phyloP scores from a whole-genome alignment of 2,329 filamentous ascomycete genomes.

The Phaeosphaeria sp. region DNA sequence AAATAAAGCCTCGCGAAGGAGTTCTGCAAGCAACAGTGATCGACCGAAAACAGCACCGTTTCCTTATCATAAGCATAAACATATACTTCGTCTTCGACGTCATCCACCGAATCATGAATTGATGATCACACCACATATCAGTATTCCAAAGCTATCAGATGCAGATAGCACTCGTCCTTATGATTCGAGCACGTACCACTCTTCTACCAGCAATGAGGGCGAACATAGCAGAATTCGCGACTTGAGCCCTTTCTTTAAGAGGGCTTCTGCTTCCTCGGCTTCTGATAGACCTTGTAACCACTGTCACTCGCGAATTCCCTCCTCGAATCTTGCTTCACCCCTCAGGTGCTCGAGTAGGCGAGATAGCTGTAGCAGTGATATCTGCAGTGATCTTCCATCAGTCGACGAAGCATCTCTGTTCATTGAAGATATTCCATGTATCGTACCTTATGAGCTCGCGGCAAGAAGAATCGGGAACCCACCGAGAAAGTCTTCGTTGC shows the following conservation, averaged over 20 bases:
- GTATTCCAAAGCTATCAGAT: conserved; percentile 12
- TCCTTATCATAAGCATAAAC: background rate
- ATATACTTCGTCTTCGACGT: background rate
- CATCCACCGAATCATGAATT: background rate
- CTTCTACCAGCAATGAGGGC: conserved; percentile 26
- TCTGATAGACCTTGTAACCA: conserved; percentile 16
- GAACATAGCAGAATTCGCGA: conserved; percentile 19
- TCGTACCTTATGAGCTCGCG: conserved; percentile 12
- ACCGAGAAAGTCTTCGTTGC: conserved; percentile 15
- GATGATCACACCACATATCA: conserved; percentile 1
- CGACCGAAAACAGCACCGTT: conserved; percentile 8
- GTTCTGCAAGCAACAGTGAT: background rate
- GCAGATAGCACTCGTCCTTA: conserved; percentile 19
- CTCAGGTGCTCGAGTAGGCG: background rate
- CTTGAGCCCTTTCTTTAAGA: conserved; percentile 7
- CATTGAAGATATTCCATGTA: conserved; percentile 11
- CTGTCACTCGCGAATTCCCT: conserved; percentile 13
- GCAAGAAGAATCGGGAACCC: conserved; percentile 19
- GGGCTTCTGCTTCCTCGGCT: background rate
- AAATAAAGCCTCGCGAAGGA: conserved; percentile 8
- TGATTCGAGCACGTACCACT: conserved; percentile 23
- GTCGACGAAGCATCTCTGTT: conserved; percentile 4
- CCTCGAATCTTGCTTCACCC: conserved; percentile 15
- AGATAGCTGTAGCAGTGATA: conserved; percentile 1
- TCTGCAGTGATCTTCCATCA: background rate